These are phyloP conservation scores for Tulasnella sp. DNA, from an alignment of 768 basidiomycete species.

Conservation along the genomic window DNA sequence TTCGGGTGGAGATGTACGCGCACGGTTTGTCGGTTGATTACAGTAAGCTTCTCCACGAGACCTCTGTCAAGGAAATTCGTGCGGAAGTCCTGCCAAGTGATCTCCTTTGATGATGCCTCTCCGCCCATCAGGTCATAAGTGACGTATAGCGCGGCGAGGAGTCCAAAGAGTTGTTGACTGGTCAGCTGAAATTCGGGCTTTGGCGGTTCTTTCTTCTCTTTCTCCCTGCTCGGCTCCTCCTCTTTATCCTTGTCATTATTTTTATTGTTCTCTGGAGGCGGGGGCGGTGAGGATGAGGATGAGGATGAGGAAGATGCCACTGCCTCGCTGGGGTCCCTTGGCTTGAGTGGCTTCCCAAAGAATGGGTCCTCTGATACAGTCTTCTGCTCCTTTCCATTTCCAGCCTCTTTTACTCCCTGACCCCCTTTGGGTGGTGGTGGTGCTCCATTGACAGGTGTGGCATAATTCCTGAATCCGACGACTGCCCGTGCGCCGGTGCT, in stretches of 20 bases:
- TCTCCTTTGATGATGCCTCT: conserved; percentile 54
- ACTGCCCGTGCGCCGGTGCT: neutral
- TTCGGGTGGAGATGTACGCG: conserved; percentile 89
- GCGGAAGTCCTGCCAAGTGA: conserved; percentile 99
- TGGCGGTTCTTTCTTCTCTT: conserved; percentile 25
- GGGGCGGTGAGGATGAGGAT: neutral
- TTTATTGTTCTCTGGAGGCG: neutral
- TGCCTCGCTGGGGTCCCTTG: neutral
- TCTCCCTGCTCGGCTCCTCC: conserved; percentile 24
- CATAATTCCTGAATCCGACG: conserved; percentile 5
- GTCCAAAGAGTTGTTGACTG: conserved; percentile 5
- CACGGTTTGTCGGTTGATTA: conserved; percentile 82
- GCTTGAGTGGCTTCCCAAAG: conserved; percentile 1
- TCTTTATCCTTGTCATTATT: conserved; percentile 18
- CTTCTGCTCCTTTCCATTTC: neutral
- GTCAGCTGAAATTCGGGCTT: conserved; percentile 29
- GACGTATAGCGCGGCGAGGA: conserved; percentile 35
- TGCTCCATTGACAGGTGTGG: neutral
- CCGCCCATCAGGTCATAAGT: conserved; percentile 38
- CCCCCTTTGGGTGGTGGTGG: neutral
- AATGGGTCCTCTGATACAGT: conserved; percentile 4
- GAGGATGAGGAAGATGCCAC: too few species aligned
- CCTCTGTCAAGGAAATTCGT: conserved; percentile 95
- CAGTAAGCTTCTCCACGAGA: conserved; percentile 84
- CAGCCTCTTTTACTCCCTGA: neutral